Evolutionary conservation across 108 stramenopile species (phyloP), one percentile per base, ranked within the genome.

Genomic region (Conticribra weissflogii): DNA sequence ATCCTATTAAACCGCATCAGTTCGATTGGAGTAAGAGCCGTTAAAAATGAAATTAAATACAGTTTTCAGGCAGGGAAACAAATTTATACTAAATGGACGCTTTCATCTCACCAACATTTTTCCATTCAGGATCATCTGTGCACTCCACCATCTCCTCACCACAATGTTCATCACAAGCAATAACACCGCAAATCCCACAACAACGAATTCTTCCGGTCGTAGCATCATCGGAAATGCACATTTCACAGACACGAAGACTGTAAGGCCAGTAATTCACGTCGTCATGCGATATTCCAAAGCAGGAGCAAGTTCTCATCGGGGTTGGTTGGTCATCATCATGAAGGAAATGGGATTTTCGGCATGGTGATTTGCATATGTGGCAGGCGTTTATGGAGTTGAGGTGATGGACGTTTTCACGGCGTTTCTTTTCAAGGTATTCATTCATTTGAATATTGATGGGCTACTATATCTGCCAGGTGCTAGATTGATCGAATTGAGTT

Each of bases 131-230:
- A 34, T 2, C 4, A 59, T 75, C 74, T 0, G 74, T 75, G 8
- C 64, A 65, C 51, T 75, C 74, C 15, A 75, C 59, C 1, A 75
- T 25, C 30, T 61, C 59, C 58, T 60, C 65, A 8, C 59, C 58
- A 44, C 74, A 75, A 52, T 75, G 30, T 41, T 75, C 74, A 59
- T 75, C 74, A 51, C 74, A 75, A 5, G 74, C 66, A n/a, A 75
- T 65, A 14, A 75, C 66, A 19, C 74, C 74, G 32, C 74, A 75
- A 33, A 75, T 59, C 5, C 74, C 74, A 44, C 74, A 75, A 56
- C 31, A 22, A 22, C 74, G 57, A 21, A 75, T 57, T 22, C 74
- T 59, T 2, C 74, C 74, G 33, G 58, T 75, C 19, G 51, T 27
- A 8, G 17, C 58, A 59, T 76, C 76, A 53, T 76, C 68, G 32